Evolutionary conservation across 2,329 filamentous ascomycete species (phyloP).

Genomic region (Xylariaceae sp.): DNA sequence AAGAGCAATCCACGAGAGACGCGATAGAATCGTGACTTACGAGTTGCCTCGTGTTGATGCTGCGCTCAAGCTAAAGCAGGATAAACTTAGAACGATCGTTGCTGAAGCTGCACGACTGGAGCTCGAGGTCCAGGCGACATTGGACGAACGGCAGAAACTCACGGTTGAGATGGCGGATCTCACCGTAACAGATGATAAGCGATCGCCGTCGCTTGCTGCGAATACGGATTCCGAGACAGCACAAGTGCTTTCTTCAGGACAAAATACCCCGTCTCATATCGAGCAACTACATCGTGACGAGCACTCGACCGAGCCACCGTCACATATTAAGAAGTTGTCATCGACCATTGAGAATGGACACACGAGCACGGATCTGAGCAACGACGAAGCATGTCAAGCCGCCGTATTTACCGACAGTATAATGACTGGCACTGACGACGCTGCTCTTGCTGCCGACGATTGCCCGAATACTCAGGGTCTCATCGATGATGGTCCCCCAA

Average conservation of each 20-base stretch:
- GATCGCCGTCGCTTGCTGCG: conserved; percentile 8
- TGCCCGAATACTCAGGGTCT: not conserved
- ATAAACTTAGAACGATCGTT: conserved; percentile 43
- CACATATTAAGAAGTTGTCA: not conserved
- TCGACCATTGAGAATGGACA: not conserved
- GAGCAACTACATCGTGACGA: conserved; percentile 1
- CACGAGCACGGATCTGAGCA: conserved; percentile 1
- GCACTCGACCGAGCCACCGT: not conserved
- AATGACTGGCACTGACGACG: conserved; percentile 5
- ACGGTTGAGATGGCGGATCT: conserved; percentile 34
- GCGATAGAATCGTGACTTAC: conserved; percentile 35
- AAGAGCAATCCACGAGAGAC: conserved; percentile 20
- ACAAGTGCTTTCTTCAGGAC: not conserved
- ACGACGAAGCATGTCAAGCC: conserved; percentile 13
- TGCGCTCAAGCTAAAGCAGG: conserved; percentile 40
- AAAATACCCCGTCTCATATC: not conserved
- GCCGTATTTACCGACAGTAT: conserved; percentile 11
- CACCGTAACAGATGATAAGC: conserved; percentile 8
- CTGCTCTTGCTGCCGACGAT: not conserved
- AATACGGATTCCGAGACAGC: conserved; percentile 15
- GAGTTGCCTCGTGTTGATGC: conserved; percentile 38
- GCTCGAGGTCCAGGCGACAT: conserved; percentile 39
- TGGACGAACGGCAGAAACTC: conserved; percentile 33
- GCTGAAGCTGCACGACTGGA: conserved; percentile 45
- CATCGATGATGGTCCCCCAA: not conserved